phyloP scores from a whole-genome alignment of 1,284 basidiomycete species.

The Gomphus bonarii region DNA sequence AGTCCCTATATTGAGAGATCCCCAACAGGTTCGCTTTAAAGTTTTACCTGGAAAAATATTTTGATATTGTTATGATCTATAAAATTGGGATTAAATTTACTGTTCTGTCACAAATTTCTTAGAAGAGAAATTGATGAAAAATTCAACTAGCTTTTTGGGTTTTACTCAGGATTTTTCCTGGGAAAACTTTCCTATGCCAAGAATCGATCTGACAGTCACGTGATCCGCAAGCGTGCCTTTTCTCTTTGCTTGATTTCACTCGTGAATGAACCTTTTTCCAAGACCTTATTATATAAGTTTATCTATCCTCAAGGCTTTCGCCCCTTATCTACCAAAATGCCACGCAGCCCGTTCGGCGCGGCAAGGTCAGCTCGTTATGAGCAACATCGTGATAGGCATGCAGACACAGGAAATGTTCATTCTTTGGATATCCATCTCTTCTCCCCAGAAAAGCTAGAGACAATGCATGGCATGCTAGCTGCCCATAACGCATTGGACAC shows the following conservation, averaged over 20 bases:
- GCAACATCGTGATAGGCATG: not conserved
- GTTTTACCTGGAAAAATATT: too few species aligned
- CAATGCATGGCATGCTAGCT: not conserved
- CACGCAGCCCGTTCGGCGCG: not conserved
- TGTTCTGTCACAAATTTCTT: too few species aligned
- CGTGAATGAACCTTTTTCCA: not conserved
- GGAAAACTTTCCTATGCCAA: too few species aligned
- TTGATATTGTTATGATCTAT: too few species aligned
- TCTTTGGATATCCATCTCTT: not conserved
- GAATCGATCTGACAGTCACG: too few species aligned
- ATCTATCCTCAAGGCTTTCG: not conserved
- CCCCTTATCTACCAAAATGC: not conserved
- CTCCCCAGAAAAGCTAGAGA: not conserved
- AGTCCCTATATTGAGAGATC: too few species aligned
- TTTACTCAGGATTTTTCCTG: too few species aligned
- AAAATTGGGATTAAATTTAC: too few species aligned
- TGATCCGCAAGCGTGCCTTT: not conserved
- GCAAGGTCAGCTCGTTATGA: not conserved
- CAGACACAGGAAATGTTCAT: not conserved
- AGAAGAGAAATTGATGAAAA: too few species aligned
- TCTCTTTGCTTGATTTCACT: not conserved
- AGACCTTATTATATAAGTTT: not conserved
- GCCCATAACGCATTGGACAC: not conserved
- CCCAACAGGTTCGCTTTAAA: too few species aligned
- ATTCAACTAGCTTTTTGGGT: too few species aligned